These are phyloP conservation scores for Solanum ossicruentum DNA, from an alignment of 257 asterid genomes.

Conservation along the genomic window DNA sequence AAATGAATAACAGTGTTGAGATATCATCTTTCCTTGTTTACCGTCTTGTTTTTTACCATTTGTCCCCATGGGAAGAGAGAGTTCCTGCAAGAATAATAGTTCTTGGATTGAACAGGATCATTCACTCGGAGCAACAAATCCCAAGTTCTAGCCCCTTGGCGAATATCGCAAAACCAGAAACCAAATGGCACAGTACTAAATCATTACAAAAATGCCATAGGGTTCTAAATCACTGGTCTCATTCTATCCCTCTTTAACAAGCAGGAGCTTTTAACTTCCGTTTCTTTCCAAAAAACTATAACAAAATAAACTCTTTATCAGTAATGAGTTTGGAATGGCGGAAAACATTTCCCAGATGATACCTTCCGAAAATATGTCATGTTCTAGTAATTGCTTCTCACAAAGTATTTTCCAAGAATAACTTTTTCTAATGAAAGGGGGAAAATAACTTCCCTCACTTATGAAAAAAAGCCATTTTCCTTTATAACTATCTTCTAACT, in stretches of 20 bases:
- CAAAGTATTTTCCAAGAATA: neutral
- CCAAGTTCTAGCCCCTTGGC: neutral
- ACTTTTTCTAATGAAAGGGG: neutral
- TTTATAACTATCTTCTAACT: neutral
- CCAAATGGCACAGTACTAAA: neutral
- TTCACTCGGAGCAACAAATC: neutral
- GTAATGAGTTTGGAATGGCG: neutral
- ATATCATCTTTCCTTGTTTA: neutral
- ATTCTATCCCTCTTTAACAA: neutral
- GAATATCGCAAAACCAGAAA: neutral
- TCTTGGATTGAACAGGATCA: neutral
- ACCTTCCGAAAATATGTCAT: neutral
- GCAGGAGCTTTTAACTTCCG: neutral
- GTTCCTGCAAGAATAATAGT: neutral
- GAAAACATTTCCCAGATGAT: neutral
- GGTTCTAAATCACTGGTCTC: neutral
- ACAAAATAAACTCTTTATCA: neutral
- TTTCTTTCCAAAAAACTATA: neutral
- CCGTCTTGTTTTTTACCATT: neutral
- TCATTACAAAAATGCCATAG: neutral
- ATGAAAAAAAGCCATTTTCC: neutral
- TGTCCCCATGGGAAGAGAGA: neutral
- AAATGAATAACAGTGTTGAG: neutral
- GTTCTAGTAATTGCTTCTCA: neutral
- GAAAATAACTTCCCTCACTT: neutral